phyloP scores from a whole-genome alignment of 441 rosid genomes.

The Geranium incanum region DNA sequence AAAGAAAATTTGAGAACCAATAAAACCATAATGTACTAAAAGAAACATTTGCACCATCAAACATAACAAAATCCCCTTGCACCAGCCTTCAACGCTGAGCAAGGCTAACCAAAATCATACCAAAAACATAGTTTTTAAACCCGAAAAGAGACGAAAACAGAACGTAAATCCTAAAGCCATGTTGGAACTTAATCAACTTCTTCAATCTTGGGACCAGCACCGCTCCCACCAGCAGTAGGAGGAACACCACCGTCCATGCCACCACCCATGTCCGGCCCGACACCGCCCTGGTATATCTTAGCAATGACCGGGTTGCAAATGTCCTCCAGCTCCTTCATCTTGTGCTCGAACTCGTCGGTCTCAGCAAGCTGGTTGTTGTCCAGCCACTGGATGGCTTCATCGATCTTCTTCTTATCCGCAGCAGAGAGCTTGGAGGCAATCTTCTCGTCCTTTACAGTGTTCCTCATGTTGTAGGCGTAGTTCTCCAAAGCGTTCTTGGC shows the following conservation, averaged over 20 bases:
- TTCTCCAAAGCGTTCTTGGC: constrained; percentile 42
- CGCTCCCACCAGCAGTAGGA: constrained; percentile 18
- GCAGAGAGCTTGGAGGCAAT: constrained; percentile 38
- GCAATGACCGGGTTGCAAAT: constrained; percentile 55
- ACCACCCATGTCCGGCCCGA: constrained; percentile 24
- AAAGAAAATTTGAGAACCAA: no score
- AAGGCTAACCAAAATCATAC: no score
- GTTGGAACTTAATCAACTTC: constrained; percentile 49
- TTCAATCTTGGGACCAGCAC: constrained; percentile 66
- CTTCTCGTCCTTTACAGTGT: constrained; percentile 51
- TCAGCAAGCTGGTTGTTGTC: constrained; percentile 53
- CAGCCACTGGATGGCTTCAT: constrained; percentile 47
- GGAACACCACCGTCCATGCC: constrained; percentile 40
- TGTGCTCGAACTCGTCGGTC: constrained; percentile 51
- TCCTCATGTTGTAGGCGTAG: constrained; percentile 41
- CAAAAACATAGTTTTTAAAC: no score
- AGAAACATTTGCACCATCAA: no score
- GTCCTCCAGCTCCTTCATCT: constrained; percentile 60
- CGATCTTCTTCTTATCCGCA: constrained; percentile 52
- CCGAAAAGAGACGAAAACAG: no score
- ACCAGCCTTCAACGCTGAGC: no score
- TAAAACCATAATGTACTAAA: no score
- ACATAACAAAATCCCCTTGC: not conserved
- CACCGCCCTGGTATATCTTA: constrained; percentile 50
- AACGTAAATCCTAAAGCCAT: not conserved